Base-by-base conservation (phyloP, 352 stramenopile genomes). In the Pythium myriotylum region DNA sequence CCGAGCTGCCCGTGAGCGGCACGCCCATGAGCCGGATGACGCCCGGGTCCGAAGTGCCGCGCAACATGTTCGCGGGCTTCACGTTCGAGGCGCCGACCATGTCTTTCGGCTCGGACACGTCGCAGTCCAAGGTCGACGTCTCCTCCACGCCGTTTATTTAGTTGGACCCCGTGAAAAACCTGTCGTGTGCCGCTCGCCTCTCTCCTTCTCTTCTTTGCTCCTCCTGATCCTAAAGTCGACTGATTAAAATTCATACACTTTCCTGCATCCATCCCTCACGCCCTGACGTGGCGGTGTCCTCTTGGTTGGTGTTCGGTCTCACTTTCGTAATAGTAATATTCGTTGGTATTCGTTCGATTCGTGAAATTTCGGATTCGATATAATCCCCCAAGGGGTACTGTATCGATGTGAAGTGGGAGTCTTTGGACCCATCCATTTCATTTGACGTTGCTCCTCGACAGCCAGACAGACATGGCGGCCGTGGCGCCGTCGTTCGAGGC, bases 131-230 rank as follows among this genome's bases (percentile, higher is more conserved):
- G 68, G 83, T 92, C 24, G 86, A 94, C 64, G 77, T 90, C 54
- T 77, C 81, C 13, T 91, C 84, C 45, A 91, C 81, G 55, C 84
- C 84, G 61, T 93, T 91, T 91, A 93, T 93, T 88, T 93, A 93
- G 79, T 66, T 64, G n/a, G 42, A 52, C 40, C 39, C 39, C 35
- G 35, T 53, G 26, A 41, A 52, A 45, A 52, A 45, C 50, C n/a
- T 51, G 43, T 37, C 43, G 20, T 45, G 14, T 16, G 32, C 26
- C 49, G 51, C 22, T 65, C 39, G 17, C 35, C 32, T 58, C 43
- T 32, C n/a, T 51, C 24, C 46, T 54, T 50, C 14, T 50, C 19
- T 8, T n/a, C 41, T 22, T 29, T n/a, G n/a, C n/a, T n/a, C n/a
- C n/a, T n/a, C n/a, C n/a, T n/a, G n/a, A n/a, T n/a, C 52, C 49